Evolutionary conservation across 352 stramenopile species (phyloP).

Genomic region (Elongisporangium undulatum): DNA sequence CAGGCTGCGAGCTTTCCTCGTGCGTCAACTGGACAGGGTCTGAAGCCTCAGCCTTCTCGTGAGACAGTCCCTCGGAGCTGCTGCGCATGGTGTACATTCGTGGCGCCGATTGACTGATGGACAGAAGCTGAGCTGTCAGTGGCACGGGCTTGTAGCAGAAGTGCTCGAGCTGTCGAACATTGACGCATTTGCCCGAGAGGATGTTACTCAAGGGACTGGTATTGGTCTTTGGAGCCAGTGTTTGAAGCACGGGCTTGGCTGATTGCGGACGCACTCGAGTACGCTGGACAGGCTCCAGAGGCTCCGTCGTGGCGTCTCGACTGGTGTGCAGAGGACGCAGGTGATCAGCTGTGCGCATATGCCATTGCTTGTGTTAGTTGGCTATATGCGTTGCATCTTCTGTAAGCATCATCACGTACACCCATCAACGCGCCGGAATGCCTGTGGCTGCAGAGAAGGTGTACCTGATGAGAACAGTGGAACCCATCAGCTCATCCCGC

Average conservation of each 20-base stretch:
- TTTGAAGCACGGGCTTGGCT: conserved; percentile 37
- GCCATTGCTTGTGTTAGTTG: background rate
- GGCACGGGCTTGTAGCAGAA: conserved; percentile 24
- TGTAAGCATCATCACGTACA: background rate
- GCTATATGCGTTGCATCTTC: background rate
- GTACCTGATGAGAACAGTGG: background rate
- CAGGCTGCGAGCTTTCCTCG: background rate
- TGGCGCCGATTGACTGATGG: conserved; percentile 17
- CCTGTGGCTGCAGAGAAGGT: background rate
- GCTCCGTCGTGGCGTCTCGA: background rate
- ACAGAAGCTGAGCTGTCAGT: conserved; percentile 8
- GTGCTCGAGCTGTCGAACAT: conserved; percentile 27
- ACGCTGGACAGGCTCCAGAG: background rate
- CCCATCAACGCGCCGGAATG: background rate
- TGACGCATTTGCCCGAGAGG: conserved; percentile 17
- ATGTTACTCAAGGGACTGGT: background rate
- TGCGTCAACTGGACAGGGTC: background rate
- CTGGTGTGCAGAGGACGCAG: background rate
- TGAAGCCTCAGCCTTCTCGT: background rate
- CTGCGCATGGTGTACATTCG: conserved; percentile 5
- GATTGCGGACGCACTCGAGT: conserved; percentile 35
- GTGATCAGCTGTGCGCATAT: background rate
- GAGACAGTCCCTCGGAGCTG: background rate
- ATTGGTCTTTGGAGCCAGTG: conserved; percentile 1
- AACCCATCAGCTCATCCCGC: background rate